Conservation (phyloP, 1,284 basidiomycete species). For the Puccinia horiana region DNA sequence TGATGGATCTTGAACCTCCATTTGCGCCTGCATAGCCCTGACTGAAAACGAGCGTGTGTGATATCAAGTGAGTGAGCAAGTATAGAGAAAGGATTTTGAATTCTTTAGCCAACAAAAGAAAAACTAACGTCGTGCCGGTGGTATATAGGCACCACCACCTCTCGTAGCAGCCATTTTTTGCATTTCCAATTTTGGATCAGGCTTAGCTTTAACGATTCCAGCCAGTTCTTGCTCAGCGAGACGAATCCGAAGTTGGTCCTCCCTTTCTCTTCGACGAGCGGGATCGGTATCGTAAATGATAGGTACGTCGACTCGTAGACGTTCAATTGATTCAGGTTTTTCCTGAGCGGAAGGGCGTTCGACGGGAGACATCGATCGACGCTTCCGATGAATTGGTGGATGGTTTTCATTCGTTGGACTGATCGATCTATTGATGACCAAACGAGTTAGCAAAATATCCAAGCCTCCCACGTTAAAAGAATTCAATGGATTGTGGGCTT, state of each 20-base stretch:
- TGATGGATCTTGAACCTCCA: constrained; percentile 71
- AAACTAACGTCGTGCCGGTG: constrained; percentile 70
- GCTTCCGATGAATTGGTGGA: neutral
- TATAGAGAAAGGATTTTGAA: neutral
- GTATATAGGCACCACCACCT: constrained; percentile 94
- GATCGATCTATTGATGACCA: neutral
- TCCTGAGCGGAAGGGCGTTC: neutral
- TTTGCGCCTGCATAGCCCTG: constrained; percentile 85
- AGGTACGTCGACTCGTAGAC: constrained; percentile 57
- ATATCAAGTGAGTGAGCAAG: neutral
- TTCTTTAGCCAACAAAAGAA: neutral
- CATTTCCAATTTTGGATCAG: constrained; percentile 58
- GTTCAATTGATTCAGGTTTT: neutral
- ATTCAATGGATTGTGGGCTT: neutral
- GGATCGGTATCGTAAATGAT: constrained; percentile 76
- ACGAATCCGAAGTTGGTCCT: constrained; percentile 72
- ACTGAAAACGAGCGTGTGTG: constrained; percentile 59
- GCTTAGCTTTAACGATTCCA: constrained; percentile 57
- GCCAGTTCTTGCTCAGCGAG: constrained; percentile 73
- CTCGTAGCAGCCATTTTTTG: constrained; percentile 61
- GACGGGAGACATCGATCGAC: neutral
- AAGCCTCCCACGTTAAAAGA: neutral
- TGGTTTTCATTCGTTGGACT: neutral
- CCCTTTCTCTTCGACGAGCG: constrained; percentile 71
- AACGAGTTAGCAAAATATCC: neutral